phyloP scores from a whole-genome alignment of 352 stramenopile genomes.

The Vaucheria bursata region DNA sequence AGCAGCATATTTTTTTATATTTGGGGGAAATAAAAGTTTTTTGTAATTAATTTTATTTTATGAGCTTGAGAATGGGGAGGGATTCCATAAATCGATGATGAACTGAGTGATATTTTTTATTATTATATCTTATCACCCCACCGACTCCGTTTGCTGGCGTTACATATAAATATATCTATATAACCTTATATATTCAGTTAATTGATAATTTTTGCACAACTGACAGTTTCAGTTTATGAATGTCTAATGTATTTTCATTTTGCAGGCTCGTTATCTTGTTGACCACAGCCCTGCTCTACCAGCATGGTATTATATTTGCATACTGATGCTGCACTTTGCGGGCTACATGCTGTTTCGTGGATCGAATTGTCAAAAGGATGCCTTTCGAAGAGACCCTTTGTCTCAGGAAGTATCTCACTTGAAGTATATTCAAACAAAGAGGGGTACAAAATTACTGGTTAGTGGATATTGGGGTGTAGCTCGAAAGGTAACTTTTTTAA shows the following conservation, averaged over 20 bases:
- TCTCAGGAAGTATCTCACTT: slow-evolving; percentile 58
- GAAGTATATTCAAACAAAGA: slow-evolving; percentile 63
- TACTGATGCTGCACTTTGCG: not conserved
- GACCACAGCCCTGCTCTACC: slow-evolving; percentile 60
- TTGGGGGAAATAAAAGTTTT: too few species aligned
- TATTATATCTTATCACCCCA: too few species aligned
- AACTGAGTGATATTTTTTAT: too few species aligned
- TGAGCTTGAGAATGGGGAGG: too few species aligned
- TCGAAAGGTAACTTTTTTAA: slow-evolving; percentile 60
- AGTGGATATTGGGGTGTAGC: slow-evolving; percentile 77
- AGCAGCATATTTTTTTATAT: too few species aligned
- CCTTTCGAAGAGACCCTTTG: slow-evolving; percentile 64
- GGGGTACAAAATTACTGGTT: slow-evolving; percentile 67
- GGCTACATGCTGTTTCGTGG: slow-evolving; percentile 12
- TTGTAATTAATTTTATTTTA: too few species aligned
- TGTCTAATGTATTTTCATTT: too few species aligned
- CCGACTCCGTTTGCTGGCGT: too few species aligned
- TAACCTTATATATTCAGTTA: too few species aligned
- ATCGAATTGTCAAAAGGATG: slow-evolving; percentile 72
- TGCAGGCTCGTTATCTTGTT: slow-evolving; percentile 55
- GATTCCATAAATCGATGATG: too few species aligned
- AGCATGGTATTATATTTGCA: slow-evolving; percentile 31
- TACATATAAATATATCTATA: too few species aligned
- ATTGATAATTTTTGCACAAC: slow-evolving; percentile 8
- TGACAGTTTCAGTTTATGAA: not conserved